A percentile compares a stretch with the other conserved stretches of the same genome.
Evolutionary conservation across 2,329 filamentous ascomycete species (phyloP).

Genomic region (Colletotrichum neosansevieriae): DNA sequence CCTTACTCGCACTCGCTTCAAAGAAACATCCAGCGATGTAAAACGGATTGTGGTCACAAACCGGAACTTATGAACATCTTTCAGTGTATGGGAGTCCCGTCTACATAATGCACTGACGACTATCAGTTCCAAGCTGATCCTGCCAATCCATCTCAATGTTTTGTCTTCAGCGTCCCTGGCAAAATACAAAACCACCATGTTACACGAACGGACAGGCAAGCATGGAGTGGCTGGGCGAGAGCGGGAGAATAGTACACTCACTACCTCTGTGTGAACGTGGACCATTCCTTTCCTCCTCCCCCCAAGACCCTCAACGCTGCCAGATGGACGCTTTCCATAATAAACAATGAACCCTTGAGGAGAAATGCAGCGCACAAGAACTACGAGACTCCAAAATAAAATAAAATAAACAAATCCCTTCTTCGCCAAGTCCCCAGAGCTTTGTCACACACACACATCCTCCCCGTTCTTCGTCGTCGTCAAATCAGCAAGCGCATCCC

Average conservation of each 20-base stretch:
- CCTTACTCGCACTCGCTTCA: background rate
- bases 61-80: conserved; percentile 12
- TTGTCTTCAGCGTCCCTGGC: conserved; percentile 23
- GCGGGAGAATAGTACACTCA: conserved; percentile 6
- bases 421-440: conserved; percentile 21
- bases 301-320: conserved; percentile 19
- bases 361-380: conserved; percentile 39
- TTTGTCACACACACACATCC: conserved; percentile 7
- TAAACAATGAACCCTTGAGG: conserved; percentile 26
- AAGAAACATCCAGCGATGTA: background rate
- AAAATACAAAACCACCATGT: conserved; percentile 26
- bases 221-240: conserved; percentile 1
- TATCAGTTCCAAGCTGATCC: conserved; percentile 27
- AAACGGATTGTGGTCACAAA: background rate
- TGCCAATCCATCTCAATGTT: conserved; percentile 26
- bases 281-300: conserved; percentile 12
- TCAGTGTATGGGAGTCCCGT: conserved; percentile 30
- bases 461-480: conserved; percentile 14
- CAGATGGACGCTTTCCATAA: conserved; percentile 39
- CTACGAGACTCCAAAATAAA: conserved; percentile 35
- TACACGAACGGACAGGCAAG: conserved; percentile 31
- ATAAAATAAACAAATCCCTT: conserved; percentile 16
- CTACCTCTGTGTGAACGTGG: conserved; percentile 2
- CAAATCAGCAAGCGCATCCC: conserved; percentile 83
- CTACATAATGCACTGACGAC: conserved; percentile 31